A percentile compares a stretch with the other conserved stretches of the same genome.
Conservation (phyloP, 495 filamentous ascomycete genomes). For the Durotheca rogersii region DNA sequence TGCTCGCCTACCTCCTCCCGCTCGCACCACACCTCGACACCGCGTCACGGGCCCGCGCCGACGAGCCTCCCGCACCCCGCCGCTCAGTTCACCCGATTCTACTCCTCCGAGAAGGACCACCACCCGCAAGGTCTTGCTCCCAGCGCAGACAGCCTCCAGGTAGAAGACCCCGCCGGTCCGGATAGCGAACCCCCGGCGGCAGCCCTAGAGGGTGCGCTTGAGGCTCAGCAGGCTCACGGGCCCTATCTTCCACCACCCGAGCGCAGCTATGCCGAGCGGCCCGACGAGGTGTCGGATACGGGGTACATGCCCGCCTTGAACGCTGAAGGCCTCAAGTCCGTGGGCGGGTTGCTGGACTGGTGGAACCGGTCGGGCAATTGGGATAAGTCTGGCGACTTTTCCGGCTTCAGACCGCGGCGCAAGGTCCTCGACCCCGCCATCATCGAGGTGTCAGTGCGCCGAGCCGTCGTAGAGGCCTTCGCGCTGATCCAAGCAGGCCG, state of each 20-base stretch:
- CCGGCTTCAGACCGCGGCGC: conserved; percentile 41
- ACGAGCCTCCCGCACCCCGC: conserved; percentile 1
- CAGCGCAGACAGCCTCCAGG: background rate
- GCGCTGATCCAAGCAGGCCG: conserved; percentile 47
- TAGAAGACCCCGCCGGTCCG: conserved; percentile 1
- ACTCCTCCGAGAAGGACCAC: conserved; percentile 24
- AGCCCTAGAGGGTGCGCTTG: background rate
- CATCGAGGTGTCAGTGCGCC: conserved; percentile 51
- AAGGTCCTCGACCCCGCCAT: conserved; percentile 42
- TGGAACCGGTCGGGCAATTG: conserved; percentile 49
- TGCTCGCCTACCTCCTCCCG: conserved; percentile 5
- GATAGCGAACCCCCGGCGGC: no score
- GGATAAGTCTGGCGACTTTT: conserved; percentile 37
- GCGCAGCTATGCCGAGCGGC: conserved; percentile 21
- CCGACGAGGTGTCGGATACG: conserved; percentile 37
- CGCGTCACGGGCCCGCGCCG: conserved; percentile 6
- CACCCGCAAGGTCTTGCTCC: background rate
- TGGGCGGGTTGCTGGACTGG: conserved; percentile 57
- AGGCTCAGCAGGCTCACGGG: background rate
- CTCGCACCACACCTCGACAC: conserved; percentile 1
- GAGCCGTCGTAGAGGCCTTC: conserved; percentile 62
- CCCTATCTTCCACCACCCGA: conserved; percentile 17
- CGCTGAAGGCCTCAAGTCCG: conserved; percentile 56
- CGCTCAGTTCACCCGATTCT: conserved; percentile 20
- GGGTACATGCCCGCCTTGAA: conserved; percentile 59